These are phyloP conservation scores for Shiraia bambusicola DNA, from an alignment of 2,329 filamentous ascomycete genomes.

Conservation along the genomic window DNA sequence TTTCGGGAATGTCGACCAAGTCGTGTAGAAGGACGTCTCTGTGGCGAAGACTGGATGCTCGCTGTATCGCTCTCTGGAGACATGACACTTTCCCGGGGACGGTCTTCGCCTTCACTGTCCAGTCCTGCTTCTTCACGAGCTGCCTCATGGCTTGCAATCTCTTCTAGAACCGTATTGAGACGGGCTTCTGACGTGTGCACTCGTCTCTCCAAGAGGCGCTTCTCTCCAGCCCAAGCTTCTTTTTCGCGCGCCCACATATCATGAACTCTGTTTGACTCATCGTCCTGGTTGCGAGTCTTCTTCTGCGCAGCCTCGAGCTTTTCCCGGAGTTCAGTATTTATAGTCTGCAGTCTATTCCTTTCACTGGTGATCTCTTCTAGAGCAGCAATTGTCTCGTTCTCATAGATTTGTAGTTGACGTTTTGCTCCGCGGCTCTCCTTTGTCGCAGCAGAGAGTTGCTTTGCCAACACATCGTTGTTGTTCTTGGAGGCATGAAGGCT, in stretches of 20 bases:
- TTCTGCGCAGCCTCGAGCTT: slow-evolving; percentile 78
- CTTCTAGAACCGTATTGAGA: slow-evolving; percentile 79
- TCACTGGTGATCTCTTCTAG: slow-evolving; percentile 81
- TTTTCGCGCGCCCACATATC: slow-evolving; percentile 82
- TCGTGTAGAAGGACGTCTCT: slow-evolving; percentile 50
- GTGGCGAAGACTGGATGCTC: slow-evolving; percentile 65
- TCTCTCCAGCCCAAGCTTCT: slow-evolving; percentile 80
- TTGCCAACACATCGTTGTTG: slow-evolving; percentile 72
- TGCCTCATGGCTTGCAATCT: slow-evolving; percentile 72
- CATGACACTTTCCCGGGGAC: slow-evolving; percentile 59
- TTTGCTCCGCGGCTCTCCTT: slow-evolving; percentile 82
- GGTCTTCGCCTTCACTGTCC: slow-evolving; percentile 64
- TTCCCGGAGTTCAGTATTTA: slow-evolving; percentile 69
- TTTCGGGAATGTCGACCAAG: slow-evolving; percentile 60
- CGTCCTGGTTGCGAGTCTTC: slow-evolving; percentile 75
- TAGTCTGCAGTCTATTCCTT: slow-evolving; percentile 78
- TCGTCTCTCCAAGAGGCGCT: slow-evolving; percentile 77
- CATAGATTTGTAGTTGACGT: slow-evolving; percentile 80
- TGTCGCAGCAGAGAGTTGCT: slow-evolving; percentile 61
- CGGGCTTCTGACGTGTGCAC: slow-evolving; percentile 88
- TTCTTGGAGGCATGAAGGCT: slow-evolving; percentile 69
- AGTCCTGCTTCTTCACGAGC: slow-evolving; percentile 38
- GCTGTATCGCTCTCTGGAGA: slow-evolving; percentile 64
- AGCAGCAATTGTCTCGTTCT: slow-evolving; percentile 84
- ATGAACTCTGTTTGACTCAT: slow-evolving; percentile 77